Base-by-base conservation (phyloP, 345 rosid species). In the Eutrema yunnanense region DNA sequence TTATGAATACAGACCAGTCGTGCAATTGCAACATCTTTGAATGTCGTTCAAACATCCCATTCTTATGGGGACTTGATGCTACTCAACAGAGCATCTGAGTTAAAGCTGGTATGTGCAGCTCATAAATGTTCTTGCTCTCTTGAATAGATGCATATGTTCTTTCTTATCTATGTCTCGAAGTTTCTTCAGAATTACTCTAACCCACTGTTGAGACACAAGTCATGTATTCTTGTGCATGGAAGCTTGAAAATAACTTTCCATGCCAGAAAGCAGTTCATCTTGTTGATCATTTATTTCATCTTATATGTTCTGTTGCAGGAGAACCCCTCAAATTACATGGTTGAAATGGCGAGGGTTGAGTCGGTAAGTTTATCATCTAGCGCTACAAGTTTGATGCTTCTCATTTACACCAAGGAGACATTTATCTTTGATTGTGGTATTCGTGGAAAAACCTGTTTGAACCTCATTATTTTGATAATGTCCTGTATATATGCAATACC, bases 51-150 rank as follows among this genome's bases (percentile, higher is more conserved):
- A 79, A 92, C 99, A 49, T 81, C 80, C 46, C 99, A 95, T 84
- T 92, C 99, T 59, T 92, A 79, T 62, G 99, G 92, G 30, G 99
- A 95, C 72, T 49, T 92, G 62, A 83, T 92, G 96, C 90, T 95
- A 66, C 86, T 88, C 27, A 74, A 55, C 75, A 82, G 68, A 84
- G 99, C 99, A 56, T 67, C 88, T 26, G 79, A 90, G 55, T 72
- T 75, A 53, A 79, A 83, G 68, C 82, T 85, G 85, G 99, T 92
- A 67, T 55, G 71, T 26, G 40, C 67, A 61, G 59, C 72, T 70
- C 30, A 2, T 65, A 40, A 13, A 36, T 74, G 49, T 14, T 44
- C 73, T 56, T 56, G 2, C 43, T 44, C 43, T 69, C 65, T 62
- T 61, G 5, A 29, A 43, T 61, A 29, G 14, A 53, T 47, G 53